A percentile compares a stretch with the other conserved stretches of the same genome.
Conservation (phyloP, 192 early-diverging fungal species). For the Linnemannia exigua region DNA sequence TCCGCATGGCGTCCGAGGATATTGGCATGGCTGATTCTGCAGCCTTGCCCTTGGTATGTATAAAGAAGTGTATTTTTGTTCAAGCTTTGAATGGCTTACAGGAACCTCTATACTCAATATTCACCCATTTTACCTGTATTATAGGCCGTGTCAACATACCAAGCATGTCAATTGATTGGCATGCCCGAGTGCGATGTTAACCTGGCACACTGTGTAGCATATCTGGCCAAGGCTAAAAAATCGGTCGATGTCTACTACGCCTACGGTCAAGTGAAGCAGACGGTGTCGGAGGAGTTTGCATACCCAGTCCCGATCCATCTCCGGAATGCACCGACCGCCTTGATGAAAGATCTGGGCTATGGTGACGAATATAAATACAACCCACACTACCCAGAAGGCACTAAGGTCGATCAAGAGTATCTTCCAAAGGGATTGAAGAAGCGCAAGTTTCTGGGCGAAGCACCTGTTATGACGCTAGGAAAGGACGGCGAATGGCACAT, state of each 20-base stretch:
- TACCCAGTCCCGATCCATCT: conserved; percentile 90
- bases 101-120: not conserved
- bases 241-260: conserved; percentile 87
- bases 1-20: conserved; percentile 90
- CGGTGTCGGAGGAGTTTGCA: conserved; percentile 69
- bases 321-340: conserved; percentile 82
- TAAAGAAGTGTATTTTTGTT: not conserved
- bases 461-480: conserved; percentile 28
- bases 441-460: conserved; percentile 70
- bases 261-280: conserved; percentile 74
- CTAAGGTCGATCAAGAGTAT: conserved; percentile 83
- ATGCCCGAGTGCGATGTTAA: conserved; percentile 95
- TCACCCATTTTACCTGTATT: not conserved
- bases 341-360: conserved; percentile 90
- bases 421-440: conserved; percentile 75
- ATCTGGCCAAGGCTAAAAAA: conserved; percentile 86
- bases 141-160: conserved; percentile 79
- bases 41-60: conserved; percentile 76
- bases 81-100: not conserved
- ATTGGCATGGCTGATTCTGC: conserved; percentile 88
- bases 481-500: conserved; percentile 30
- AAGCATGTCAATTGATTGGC: conserved; percentile 89
- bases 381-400: conserved; percentile 75
- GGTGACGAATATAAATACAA: conserved; percentile 88
- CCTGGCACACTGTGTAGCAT: conserved; percentile 82